A percentile compares a stretch with the other conserved stretches of the same genome.
These are phyloP conservation scores for Debaryomyces sp. DNA, from an alignment of 1,139 yeast species.

Conservation along the genomic window DNA sequence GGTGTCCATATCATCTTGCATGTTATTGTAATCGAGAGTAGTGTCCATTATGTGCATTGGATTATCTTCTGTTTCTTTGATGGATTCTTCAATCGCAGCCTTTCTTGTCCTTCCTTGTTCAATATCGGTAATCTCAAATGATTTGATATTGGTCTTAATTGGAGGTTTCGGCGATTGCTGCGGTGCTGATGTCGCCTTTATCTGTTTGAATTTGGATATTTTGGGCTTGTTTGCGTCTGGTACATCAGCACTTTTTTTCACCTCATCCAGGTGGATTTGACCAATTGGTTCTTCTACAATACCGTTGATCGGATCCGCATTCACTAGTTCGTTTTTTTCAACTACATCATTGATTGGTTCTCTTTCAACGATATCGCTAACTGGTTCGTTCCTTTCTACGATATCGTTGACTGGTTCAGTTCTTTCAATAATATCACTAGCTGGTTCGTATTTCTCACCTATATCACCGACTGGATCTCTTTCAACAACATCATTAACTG, in stretches of 20 bases:
- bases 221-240: background rate
- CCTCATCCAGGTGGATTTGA: background rate
- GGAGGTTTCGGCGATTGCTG: background rate
- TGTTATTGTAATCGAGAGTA: slow-evolving; percentile 40
- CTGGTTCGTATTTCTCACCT: slow-evolving; percentile 4
- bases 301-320: slow-evolving; percentile 7
- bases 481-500: slow-evolving; percentile 6
- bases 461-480: slow-evolving; percentile 10
- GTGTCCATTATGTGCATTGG: slow-evolving; percentile 23
- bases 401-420: too few relatives aligned
- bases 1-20: slow-evolving; percentile 51
- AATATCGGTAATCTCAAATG: background rate
- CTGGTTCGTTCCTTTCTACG: slow-evolving; percentile 2
- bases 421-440: too few relatives aligned
- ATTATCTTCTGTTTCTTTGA: slow-evolving; percentile 19
- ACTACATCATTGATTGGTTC: slow-evolving; percentile 10
- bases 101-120: background rate
- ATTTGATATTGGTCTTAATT: background rate
- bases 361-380: slow-evolving; percentile 7
- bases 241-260: background rate
- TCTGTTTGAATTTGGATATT: slow-evolving; percentile 8
- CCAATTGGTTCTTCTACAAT: slow-evolving; percentile 7
- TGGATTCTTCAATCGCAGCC: slow-evolving; percentile 17
- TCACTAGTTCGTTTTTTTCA: slow-evolving; percentile 10
- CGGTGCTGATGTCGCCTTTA: slow-evolving; percentile 1